Conservation (phyloP, 2,329 filamentous ascomycete genomes). For the Aspergillus bombycis region DNA sequence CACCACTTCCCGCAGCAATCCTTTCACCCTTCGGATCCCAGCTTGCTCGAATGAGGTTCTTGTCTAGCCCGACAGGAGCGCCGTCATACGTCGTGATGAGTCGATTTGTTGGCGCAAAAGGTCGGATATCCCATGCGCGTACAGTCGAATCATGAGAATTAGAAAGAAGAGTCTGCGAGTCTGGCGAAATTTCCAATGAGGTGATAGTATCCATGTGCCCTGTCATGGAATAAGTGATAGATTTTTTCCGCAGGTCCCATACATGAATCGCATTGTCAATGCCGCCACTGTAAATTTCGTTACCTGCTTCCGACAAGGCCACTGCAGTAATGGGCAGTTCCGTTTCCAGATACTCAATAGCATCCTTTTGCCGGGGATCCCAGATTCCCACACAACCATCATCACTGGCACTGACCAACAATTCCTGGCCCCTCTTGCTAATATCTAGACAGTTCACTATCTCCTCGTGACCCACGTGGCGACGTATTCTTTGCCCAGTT, state of each 20-base stretch:
- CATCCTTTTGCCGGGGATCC: constrained; percentile 90
- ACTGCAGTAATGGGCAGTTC: constrained; percentile 91
- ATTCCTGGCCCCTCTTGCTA: constrained; percentile 84
- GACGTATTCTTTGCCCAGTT: constrained; percentile 86
- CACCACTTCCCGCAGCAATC: constrained; percentile 85
- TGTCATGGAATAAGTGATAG: constrained; percentile 80
- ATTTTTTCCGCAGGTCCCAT: constrained; percentile 94
- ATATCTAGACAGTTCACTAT: constrained; percentile 92
- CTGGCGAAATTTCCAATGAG: constrained; percentile 86
- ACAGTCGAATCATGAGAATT: constrained; percentile 94
- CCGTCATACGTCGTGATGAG: constrained; percentile 89
- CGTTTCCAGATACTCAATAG: constrained; percentile 84
- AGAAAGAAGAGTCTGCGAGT: constrained; percentile 86
- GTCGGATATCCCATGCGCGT: constrained; percentile 92
- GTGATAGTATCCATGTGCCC: constrained; percentile 93
- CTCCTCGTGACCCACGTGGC: constrained; percentile 91
- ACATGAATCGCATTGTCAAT: constrained; percentile 98
- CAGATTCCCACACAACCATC: constrained; percentile 93
- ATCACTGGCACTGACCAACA: constrained; percentile 88
- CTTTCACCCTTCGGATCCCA: constrained; percentile 87
- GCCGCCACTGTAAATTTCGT: constrained; percentile 90
- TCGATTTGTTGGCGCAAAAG: constrained; percentile 87
- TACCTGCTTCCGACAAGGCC: constrained; percentile 88
- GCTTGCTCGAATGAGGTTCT: constrained; percentile 86
- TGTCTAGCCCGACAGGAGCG: constrained; percentile 83